These are phyloP conservation scores for Nasturtium officinale DNA, from an alignment of 345 rosid species.

Conservation along the genomic window DNA sequence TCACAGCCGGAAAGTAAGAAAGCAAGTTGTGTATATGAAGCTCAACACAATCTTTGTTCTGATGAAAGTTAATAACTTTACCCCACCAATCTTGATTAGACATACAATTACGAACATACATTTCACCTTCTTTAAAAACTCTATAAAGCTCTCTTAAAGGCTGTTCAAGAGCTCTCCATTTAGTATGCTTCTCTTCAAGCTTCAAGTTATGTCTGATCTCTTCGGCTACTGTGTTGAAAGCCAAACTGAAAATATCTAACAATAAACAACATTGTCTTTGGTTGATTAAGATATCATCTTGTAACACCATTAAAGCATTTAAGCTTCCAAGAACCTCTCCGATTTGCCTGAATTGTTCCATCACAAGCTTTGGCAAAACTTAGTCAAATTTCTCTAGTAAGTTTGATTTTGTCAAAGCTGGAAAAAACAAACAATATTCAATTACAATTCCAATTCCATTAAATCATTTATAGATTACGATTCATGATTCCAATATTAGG, in stretches of 20 bases:
- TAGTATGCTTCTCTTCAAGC: constrained; percentile 76
- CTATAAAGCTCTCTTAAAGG: constrained; percentile 73
- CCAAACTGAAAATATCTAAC: constrained; percentile 60
- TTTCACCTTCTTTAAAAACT: constrained; percentile 86
- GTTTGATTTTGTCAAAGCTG: constrained; percentile 1
- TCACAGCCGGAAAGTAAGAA: constrained; percentile 61
- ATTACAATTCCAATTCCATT: background rate
- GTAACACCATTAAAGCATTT: constrained; percentile 81
- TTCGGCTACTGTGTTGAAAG: constrained; percentile 66
- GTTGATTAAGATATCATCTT: constrained; percentile 77
- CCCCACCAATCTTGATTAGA: constrained; percentile 86
- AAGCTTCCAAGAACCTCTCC: constrained; percentile 94
- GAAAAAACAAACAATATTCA: background rate
- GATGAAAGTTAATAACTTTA: constrained; percentile 70
- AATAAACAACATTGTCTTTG: constrained; percentile 71
- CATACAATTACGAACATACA: constrained; percentile 68
- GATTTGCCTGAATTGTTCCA: constrained; percentile 88
- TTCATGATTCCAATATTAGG: background rate
- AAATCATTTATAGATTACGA: background rate
- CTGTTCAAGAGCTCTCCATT: constrained; percentile 90
- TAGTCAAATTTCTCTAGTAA: background rate
- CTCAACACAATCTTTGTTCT: constrained; percentile 79
- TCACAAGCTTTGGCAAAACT: constrained; percentile 26
- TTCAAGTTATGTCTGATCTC: constrained; percentile 72
- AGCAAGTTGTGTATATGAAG: constrained; percentile 83